phyloP scores from a whole-genome alignment of 148 eudicot species.

The Limonium bicolor region DNA sequence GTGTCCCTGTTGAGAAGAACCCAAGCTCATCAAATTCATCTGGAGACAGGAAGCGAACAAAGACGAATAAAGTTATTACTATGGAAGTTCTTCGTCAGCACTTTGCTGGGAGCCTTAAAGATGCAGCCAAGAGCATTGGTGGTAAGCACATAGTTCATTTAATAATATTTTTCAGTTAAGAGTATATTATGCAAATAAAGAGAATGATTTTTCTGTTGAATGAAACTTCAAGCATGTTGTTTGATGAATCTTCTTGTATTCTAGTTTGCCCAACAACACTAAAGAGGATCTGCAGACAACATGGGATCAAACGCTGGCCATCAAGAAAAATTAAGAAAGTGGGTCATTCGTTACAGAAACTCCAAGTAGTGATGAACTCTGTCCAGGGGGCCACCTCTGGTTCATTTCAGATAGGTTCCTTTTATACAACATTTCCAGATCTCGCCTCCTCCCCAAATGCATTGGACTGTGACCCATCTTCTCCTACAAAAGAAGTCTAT shows the following conservation, averaged over 20 bases:
- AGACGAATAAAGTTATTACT: conserved; percentile 57
- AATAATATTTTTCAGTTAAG: too few relatives aligned
- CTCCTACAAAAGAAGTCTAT: conserved; percentile 28
- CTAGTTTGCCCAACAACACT: conserved; percentile 91
- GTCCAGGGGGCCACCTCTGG: conserved; percentile 81
- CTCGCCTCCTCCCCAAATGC: conserved; percentile 48
- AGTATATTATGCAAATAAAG: too few relatives aligned
- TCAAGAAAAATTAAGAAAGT: conserved; percentile 90
- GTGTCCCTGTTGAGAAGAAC: too few relatives aligned
- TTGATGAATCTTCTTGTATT: not conserved
- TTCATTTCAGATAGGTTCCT: conserved; percentile 57
- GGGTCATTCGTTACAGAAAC: conserved; percentile 74
- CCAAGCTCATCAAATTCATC: too few relatives aligned
- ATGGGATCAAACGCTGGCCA: conserved; percentile 93
- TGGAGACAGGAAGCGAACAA: conserved; percentile 36
- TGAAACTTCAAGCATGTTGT: too few relatives aligned
- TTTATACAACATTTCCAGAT: conserved; percentile 69
- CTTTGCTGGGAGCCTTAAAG: conserved; percentile 83
- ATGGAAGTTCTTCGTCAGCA: conserved; percentile 57
- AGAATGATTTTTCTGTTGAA: too few relatives aligned
- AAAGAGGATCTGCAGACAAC: conserved; percentile 89
- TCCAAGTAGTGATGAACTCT: conserved; percentile 72
- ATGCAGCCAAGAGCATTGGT: conserved; percentile 83
- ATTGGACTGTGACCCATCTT: conserved; percentile 27
- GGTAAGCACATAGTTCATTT: conserved; percentile 28